Conservation (phyloP, 169 alveolate genomes). For the Plasmodium adleri region DNA sequence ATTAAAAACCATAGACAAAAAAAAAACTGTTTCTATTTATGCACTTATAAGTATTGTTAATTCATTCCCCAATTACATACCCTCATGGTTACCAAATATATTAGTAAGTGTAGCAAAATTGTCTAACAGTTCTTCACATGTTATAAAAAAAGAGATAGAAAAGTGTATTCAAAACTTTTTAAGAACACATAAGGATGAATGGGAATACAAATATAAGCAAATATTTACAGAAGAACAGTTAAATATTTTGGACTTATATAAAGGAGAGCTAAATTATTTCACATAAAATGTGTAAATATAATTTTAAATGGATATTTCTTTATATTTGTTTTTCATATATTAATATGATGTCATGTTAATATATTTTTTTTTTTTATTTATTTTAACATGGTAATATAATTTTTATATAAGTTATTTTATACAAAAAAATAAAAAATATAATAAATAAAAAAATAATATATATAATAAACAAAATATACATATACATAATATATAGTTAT, state of each 20-base stretch:
- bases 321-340: too few species aligned
- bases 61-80: slow-evolving; percentile 82
- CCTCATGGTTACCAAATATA: slow-evolving; percentile 87
- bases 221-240: slow-evolving; percentile 83
- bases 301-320: too few species aligned
- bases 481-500: neutral
- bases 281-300: slow-evolving; percentile 38
- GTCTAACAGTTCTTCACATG: slow-evolving; percentile 65
- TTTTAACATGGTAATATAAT: too few species aligned
- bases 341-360: too few species aligned
- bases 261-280: slow-evolving; percentile 86
- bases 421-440: neutral
- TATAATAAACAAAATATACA: neutral
- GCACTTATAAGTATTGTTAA: slow-evolving; percentile 72
- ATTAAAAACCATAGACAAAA: slow-evolving; percentile 33
- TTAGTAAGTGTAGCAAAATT: slow-evolving; percentile 81
- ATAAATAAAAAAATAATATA: neutral
- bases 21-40: slow-evolving; percentile 54
- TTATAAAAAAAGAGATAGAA: slow-evolving; percentile 82
- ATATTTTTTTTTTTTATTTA: too few species aligned
- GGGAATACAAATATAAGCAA: slow-evolving; percentile 81
- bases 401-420: too few species aligned
- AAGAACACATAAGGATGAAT: slow-evolving; percentile 87
- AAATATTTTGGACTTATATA: slow-evolving; percentile 84
- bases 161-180: slow-evolving; percentile 85